Evolutionary conservation across 2,329 filamentous ascomycete species (phyloP).

Genomic region (Neodidymelliopsis sp.): DNA sequence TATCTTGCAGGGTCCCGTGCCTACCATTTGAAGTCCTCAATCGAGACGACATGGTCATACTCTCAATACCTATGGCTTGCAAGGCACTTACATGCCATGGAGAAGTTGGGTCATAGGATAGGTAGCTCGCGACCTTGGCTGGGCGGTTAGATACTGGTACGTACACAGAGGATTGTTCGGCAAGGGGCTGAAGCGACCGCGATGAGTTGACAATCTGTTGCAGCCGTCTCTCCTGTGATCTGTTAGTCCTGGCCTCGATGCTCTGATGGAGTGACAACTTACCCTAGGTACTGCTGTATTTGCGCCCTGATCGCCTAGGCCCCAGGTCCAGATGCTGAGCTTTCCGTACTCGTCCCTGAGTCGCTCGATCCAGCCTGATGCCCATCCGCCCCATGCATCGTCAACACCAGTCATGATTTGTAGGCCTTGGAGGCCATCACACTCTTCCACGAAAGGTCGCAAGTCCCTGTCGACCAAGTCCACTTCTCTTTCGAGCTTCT

Average conservation of each 20-base stretch:
- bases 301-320: conserved; percentile 67
- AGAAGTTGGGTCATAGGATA: conserved; percentile 69
- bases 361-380: conserved; percentile 62
- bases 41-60: conserved; percentile 77
- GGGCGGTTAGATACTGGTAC: conserved; percentile 74
- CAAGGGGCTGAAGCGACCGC: conserved; percentile 72
- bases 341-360: conserved; percentile 93
- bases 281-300: conserved; percentile 48
- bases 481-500: conserved; percentile 61
- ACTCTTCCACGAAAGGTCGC: conserved; percentile 88
- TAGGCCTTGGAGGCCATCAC: conserved; percentile 88
- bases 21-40: conserved; percentile 58
- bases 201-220: conserved; percentile 77
- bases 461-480: conserved; percentile 90
- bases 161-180: conserved; percentile 76
- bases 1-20: conserved; percentile 64
- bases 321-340: conserved; percentile 86
- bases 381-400: conserved; percentile 60
- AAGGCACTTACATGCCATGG: conserved; percentile 83
- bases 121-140: conserved; percentile 61
- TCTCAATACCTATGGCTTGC: conserved; percentile 79
- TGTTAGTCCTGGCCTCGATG: conserved; percentile 20
- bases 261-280: conserved; percentile 36
- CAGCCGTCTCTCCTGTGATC: conserved; percentile 64
- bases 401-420: conserved; percentile 67